These are phyloP conservation scores for Rhododendron henanense DNA, from an alignment of 148 eudicot genomes.

Conservation along the genomic window DNA sequence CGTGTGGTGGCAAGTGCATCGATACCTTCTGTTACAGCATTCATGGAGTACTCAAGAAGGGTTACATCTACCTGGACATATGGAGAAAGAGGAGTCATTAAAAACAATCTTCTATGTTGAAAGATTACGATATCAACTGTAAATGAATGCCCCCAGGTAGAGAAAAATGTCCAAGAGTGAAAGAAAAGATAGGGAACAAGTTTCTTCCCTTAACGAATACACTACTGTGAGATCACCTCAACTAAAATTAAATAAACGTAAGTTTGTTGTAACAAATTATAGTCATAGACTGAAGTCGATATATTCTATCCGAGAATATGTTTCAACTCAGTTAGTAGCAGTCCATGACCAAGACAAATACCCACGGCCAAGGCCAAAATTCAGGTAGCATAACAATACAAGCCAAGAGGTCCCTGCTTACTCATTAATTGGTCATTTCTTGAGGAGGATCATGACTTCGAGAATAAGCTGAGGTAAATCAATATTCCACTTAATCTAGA, in stretches of 20 bases:
- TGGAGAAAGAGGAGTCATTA: constrained; percentile 12
- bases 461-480: background rate
- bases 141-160: background rate
- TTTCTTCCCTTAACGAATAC: background rate
- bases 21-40: constrained; percentile 82
- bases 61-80: constrained; percentile 69
- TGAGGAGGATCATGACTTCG: background rate
- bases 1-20: constrained; percentile 89
- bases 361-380: background rate
- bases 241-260: background rate
- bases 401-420: background rate
- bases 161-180: background rate
- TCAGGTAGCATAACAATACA: background rate
- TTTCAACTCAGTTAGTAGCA: background rate
- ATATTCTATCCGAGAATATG: background rate
- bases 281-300: background rate
- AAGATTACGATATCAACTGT: background rate
- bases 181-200: background rate
- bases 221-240: background rate
- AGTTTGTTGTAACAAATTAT: background rate
- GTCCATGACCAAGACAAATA: background rate
- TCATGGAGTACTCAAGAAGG: constrained; percentile 75
- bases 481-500: background rate
- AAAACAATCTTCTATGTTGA: background rate
- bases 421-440: background rate